Conservation (phyloP, 768 basidiomycete genomes). For the Hygrophorus pudorinus region DNA sequence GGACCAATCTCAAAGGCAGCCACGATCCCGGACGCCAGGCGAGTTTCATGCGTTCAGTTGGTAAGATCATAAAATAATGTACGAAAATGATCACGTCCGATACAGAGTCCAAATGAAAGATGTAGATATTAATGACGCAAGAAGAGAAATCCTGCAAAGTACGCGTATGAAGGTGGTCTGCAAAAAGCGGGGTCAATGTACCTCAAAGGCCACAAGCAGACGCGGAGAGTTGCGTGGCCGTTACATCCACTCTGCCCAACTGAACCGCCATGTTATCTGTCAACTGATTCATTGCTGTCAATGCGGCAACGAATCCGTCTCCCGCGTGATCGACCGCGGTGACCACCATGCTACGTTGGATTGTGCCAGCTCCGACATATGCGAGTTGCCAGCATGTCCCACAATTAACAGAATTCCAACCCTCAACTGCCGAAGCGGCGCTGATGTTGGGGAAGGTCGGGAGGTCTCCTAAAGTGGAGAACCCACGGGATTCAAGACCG, state of each 20-base stretch:
- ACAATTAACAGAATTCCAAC: constrained; percentile 43
- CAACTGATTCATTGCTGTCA: constrained; percentile 44
- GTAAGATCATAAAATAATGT: too few species aligned
- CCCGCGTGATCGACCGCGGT: constrained; percentile 42
- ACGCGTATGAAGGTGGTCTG: too few species aligned
- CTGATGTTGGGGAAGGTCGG: constrained; percentile 55
- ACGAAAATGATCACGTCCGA: too few species aligned
- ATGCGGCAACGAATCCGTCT: constrained; percentile 39
- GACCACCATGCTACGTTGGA: constrained; percentile 31
- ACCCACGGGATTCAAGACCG: constrained; percentile 37
- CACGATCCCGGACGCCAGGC: too few species aligned
- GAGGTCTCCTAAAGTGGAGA: constrained; percentile 38
- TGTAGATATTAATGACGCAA: too few species aligned
- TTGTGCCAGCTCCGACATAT: constrained; percentile 23
- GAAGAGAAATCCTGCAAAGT: too few species aligned
- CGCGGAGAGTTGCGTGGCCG: constrained; percentile 29
- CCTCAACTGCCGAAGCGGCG: constrained; percentile 38
- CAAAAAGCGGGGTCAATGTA: too few species aligned
- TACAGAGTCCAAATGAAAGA: too few species aligned
- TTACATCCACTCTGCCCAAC: constrained; percentile 39
- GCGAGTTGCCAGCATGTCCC: constrained; percentile 54
- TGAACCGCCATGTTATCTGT: constrained; percentile 36
- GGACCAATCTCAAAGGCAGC: too few species aligned
- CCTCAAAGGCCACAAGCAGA: constrained; percentile 35
- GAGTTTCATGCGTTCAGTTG: too few species aligned